Base-by-base conservation (phyloP, 768 basidiomycete species). In the Auriscalpium microsporum region DNA sequence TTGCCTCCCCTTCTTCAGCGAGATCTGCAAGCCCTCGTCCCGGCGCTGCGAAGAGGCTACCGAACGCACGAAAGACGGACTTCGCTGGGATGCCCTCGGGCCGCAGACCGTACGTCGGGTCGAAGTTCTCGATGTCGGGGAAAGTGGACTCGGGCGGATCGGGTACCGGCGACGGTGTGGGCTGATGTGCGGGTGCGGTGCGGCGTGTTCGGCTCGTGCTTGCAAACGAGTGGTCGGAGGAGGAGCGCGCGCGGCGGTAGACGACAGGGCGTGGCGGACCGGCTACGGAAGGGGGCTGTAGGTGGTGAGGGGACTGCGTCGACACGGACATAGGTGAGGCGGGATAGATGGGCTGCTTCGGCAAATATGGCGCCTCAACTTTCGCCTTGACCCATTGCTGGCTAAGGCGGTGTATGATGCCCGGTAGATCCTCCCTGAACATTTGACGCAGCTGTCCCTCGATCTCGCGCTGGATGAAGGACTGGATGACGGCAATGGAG, bases 361-460 rank as follows among this genome's bases (percentile, higher is more conserved):
- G 71, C 38, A 89, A 73, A 70, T 94, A 94, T 0, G 92, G 92
- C n/a, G 90, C 81, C 66, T 96, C 93, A 0, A 96, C 92, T 67
- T 90, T 93, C 19, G 90, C 87, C 65, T 87, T 90, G 44, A 97
- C 83, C 95, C 95, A 98, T 65, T 90, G 87, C 67, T 98, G 95
- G 70, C 88, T 90, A 48, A 99, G 81, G 36, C 90, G 79, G 68
- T 99, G 96, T 45, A 99, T 98, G 60, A 99, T 97, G 6, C 91
- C 87, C 1, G 96, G 96, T 4, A 99, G 72, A 68, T 98, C 96
- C 68, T 96, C 94, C 57, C 94, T 78, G 70, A 98, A 99, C 93
- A 98, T 95, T 70, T 98, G 96, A 44, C 96, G 80, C 34, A 99
- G 75, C 69, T 97, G 95, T 0, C 86, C 91, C 69, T 99, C 96